Percentiles rank a stretch among this genome's conserved stretches.
phyloP scores from a whole-genome alignment of 208 protist species.

The Crithidia fasciculata region DNA sequence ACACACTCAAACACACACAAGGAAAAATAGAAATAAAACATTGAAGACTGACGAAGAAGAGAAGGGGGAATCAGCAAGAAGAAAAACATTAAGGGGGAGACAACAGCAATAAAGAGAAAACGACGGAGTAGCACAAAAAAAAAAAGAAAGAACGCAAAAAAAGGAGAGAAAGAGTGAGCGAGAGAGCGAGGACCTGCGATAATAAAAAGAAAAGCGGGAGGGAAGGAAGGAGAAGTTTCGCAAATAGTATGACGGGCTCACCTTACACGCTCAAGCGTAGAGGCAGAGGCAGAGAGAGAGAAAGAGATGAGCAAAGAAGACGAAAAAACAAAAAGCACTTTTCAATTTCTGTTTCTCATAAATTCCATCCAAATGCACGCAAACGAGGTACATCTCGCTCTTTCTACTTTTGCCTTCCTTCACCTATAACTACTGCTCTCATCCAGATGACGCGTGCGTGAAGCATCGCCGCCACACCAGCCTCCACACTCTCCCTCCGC shows the following conservation, averaged over 20 bases:
- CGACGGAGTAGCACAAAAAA: slow-evolving; percentile 2
- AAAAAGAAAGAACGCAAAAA: background rate
- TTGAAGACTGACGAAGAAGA: background rate
- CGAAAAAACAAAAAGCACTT: background rate
- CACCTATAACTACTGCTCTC: no score
- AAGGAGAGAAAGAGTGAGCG: background rate
- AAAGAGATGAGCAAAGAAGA: background rate
- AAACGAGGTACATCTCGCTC: no score
- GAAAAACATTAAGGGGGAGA: no score
- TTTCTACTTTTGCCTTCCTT: no score
- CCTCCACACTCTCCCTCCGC: no score
- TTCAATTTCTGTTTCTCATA: background rate
- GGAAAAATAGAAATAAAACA: no score
- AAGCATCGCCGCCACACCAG: no score
- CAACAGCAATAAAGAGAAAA: slow-evolving; percentile 4
- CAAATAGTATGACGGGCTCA: no score
- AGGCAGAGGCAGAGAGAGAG: background rate
- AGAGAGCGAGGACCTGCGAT: background rate
- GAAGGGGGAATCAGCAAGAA: no score
- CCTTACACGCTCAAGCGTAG: no score
- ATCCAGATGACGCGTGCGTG: no score
- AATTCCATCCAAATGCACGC: no score
- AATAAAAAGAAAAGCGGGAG: slow-evolving; percentile 2
- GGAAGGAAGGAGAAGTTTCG: background rate
- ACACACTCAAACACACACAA: slow-evolving; percentile 9